Percentiles rank a stretch among this genome's conserved stretches.
Evolutionary conservation across 2,329 filamentous ascomycete species (phyloP).

Genomic region (Calonectria montana): DNA sequence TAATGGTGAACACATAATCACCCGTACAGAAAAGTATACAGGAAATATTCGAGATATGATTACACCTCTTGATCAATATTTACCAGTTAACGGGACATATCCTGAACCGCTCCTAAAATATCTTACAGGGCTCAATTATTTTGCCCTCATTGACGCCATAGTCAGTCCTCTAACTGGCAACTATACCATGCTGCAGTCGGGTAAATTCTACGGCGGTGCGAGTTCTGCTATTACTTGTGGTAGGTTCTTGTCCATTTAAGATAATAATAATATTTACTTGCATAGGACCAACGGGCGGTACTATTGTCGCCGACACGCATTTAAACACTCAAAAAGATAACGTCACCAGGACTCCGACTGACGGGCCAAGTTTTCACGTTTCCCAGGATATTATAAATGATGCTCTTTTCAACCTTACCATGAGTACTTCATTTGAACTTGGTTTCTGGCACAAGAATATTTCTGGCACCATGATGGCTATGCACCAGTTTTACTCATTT

Average conservation of each 20-base stretch:
- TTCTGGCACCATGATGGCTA: not conserved
- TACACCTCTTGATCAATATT: not conserved
- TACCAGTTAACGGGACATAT: not conserved
- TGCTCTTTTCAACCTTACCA: not conserved
- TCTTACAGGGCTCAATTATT: not conserved
- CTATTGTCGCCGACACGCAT: not conserved
- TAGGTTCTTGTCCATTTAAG: not conserved
- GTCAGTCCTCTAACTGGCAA: not conserved
- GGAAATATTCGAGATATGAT: not conserved
- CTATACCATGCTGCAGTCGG: not conserved
- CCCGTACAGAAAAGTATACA: not conserved
- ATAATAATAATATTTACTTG: not conserved
- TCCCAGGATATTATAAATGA: not conserved
- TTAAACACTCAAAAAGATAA: not conserved
- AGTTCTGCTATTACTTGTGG: not conserved
- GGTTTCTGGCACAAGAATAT: not conserved
- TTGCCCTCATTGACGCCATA: not conserved
- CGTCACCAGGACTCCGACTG: not conserved
- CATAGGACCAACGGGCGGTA: not conserved
- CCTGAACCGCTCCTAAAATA: not conserved
- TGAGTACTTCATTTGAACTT: not conserved
- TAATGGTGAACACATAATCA: not conserved
- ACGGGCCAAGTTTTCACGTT: not conserved
- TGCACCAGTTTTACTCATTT: not conserved
- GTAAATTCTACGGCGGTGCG: not conserved